These are phyloP conservation scores for Boeremia exigua DNA, from an alignment of 2,329 filamentous ascomycete genomes.

Conservation along the genomic window DNA sequence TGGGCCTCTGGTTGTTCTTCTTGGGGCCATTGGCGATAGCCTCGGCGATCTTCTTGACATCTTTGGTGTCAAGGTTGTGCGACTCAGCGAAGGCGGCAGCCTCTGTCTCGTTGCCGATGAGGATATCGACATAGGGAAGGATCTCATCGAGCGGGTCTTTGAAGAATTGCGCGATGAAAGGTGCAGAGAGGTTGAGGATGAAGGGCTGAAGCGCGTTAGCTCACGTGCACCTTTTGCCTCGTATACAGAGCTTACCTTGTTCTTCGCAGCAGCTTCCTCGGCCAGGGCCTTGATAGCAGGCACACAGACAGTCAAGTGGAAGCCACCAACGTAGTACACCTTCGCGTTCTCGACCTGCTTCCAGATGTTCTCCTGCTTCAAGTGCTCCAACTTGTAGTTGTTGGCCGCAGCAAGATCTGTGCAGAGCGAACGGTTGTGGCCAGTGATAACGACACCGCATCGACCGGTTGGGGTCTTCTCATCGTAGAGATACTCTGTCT, in stretches of 20 bases:
- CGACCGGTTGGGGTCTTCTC: slow-evolving; percentile 83
- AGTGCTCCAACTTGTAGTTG: slow-evolving; percentile 92
- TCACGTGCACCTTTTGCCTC: slow-evolving; percentile 14
- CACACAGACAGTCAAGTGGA: slow-evolving; percentile 95
- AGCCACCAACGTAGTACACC: slow-evolving; percentile 92
- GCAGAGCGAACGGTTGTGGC: slow-evolving; percentile 91
- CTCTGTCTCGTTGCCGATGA: slow-evolving; percentile 97
- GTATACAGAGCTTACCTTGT: slow-evolving; percentile 68
- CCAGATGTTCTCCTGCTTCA: slow-evolving; percentile 93
- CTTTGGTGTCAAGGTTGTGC: slow-evolving; percentile 74
- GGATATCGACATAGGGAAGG: slow-evolving; percentile 90
- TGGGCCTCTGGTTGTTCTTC: slow-evolving; percentile 83
- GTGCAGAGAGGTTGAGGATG: slow-evolving; percentile 88
- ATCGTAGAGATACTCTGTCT: slow-evolving; percentile 94
- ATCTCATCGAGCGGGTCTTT: slow-evolving; percentile 90
- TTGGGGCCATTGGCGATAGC: slow-evolving; percentile 87
- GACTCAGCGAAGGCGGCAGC: slow-evolving; percentile 85
- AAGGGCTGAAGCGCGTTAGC: slow-evolving; percentile 61
- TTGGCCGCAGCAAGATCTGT: slow-evolving; percentile 97
- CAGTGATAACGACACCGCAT: slow-evolving; percentile 96
- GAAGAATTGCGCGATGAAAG: slow-evolving; percentile 97
- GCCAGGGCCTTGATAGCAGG: slow-evolving; percentile 88
- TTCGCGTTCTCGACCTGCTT: slow-evolving; percentile 85
- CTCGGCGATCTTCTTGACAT: slow-evolving; percentile 85
- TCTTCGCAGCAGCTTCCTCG: slow-evolving; percentile 83